phyloP scores from a whole-genome alignment of 345 rosid genomes.

The Anastatica hierochuntica region DNA sequence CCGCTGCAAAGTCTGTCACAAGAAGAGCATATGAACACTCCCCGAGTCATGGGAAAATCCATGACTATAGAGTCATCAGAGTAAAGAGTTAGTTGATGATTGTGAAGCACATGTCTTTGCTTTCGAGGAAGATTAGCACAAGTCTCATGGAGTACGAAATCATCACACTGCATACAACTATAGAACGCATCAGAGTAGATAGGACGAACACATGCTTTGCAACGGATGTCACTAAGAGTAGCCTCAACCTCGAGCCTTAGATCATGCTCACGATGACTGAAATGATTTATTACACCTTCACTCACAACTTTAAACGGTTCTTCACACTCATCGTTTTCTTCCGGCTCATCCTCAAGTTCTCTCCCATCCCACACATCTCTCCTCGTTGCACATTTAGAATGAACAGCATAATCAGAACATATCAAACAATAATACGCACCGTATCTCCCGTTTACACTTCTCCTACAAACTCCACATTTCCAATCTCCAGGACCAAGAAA shows the following conservation, averaged over 20 bases:
- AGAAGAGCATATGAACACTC: slow-evolving; percentile 5
- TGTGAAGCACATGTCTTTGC: not conserved
- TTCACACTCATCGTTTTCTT: not conserved
- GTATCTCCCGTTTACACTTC: not conserved
- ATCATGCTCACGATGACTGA: slow-evolving; percentile 6
- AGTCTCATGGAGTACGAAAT: slow-evolving; percentile 9
- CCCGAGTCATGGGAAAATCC: not conserved
- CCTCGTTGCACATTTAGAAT: slow-evolving; percentile 13
- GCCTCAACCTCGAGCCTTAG: not conserved
- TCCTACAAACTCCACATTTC: slow-evolving; percentile 11
- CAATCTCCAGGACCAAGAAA: slow-evolving; percentile 3
- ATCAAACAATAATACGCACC: slow-evolving; percentile 5
- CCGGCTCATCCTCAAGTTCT: not conserved
- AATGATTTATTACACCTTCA: slow-evolving; percentile 6
- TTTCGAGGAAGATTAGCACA: slow-evolving; percentile 18
- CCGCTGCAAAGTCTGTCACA: not conserved
- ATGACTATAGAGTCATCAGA: not conserved
- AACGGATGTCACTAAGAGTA: not conserved
- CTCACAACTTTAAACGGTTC: not conserved
- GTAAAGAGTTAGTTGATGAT: not conserved
- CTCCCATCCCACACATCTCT: no score
- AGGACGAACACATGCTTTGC: slow-evolving; percentile 5
- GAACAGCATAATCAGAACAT: slow-evolving; percentile 5
- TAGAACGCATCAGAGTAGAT: slow-evolving; percentile 4
- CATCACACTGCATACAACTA: not conserved